Evolutionary conservation across 331 rosid genomes (phyloP), one percentile per base, ranked within the genome.

Genomic region (Spiraea crenata): DNA sequence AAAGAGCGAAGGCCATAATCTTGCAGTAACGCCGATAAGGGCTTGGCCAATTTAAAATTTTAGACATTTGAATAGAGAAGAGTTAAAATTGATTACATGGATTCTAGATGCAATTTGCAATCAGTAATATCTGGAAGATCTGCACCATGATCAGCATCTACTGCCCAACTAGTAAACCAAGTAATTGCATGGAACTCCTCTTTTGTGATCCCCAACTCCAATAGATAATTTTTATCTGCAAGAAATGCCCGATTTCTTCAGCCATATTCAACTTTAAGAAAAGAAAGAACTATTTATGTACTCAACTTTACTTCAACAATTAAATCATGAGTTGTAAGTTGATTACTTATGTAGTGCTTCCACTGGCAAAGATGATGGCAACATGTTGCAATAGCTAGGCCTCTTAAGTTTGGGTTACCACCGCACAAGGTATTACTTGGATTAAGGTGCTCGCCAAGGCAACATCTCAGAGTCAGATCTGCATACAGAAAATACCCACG

Each of bases 301-400:
- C 41, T 12, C 42, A 44, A 19, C 19, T 9, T 41, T 58, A 49
- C 57, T 42, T 63, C 34, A 63, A 65, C 67, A 39, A 74, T 41
- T 70, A 47, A 46, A 35, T 65, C 56, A 41, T 35, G 50, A 59
- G 57, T 3, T 14, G 65, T 5, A 61, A 70, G 57, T 37, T 17
- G 57, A 56, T 77, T 86, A 93, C 99, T 91, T 76, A 78, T 77
- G 75, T 91, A 93, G 80, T 84, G 93, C 67, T 83, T 93, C 97
- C 95, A 93, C 77, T 90, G 96, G 93, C 97, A 93, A 79, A 93
- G 95, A 83, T 91, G 99, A 83, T 93, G 99, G 54, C 98, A 93
- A 70, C 99, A 93, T 57, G 99, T 85, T 46, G 99, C 97, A 68
- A 89, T 77, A 62, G 99, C 97, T 72, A 93, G 79, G 57, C 92